Conservation (phyloP, 1,284 basidiomycete genomes). For the Ceratobasidium sp. region DNA sequence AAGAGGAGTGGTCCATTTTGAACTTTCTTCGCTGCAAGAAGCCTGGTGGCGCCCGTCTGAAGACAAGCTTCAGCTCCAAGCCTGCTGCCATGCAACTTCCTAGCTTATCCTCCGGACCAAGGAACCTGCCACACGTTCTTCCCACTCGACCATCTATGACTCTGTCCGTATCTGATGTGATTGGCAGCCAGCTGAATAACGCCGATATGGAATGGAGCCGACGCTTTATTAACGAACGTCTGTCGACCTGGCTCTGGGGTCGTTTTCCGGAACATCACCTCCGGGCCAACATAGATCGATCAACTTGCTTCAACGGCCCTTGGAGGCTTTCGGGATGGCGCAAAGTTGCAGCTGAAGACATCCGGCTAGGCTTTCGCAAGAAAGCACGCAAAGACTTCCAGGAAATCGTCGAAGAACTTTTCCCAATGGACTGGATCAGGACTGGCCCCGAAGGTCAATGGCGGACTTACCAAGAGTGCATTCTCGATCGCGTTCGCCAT, state of each 20-base stretch:
- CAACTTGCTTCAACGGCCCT: not conserved
- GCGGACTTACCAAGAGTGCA: not conserved
- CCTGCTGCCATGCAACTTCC: too few relatives aligned
- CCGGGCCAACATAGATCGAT: not conserved
- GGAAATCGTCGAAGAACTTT: not conserved
- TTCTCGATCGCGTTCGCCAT: not conserved
- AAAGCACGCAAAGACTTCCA: not conserved
- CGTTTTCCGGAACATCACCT: not conserved
- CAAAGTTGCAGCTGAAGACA: not conserved
- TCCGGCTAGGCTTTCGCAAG: not conserved
- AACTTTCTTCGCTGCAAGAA: not conserved
- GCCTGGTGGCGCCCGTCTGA: slow-evolving; percentile 7
- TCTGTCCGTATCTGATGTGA: not conserved
- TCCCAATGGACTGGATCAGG: not conserved
- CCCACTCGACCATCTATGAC: too few relatives aligned
- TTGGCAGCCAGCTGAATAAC: not conserved
- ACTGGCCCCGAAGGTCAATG: not conserved
- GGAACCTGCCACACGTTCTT: too few relatives aligned
- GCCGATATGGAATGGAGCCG: not conserved
- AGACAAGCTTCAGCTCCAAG: not conserved
- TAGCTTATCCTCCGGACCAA: too few relatives aligned
- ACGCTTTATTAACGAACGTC: not conserved
- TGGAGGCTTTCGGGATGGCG: not conserved
- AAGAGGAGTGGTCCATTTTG: not conserved
- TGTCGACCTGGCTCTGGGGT: not conserved